A percentile compares a stretch with the other conserved stretches of the same genome.
Evolutionary conservation across 345 rosid species (phyloP).

Genomic region (Acer negundo): DNA sequence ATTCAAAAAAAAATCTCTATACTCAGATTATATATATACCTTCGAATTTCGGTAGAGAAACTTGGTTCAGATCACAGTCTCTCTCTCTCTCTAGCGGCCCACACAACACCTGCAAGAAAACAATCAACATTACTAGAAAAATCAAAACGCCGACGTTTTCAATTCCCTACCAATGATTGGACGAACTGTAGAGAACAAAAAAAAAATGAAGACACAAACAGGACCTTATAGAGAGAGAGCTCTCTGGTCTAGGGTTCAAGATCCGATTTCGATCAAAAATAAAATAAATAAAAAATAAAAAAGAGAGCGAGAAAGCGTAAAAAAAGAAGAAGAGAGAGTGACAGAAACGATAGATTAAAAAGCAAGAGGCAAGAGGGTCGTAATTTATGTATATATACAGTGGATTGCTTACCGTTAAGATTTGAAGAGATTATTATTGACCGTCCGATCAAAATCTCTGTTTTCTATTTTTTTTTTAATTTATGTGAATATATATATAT

Average conservation of each 20-base stretch:
- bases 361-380: background rate
- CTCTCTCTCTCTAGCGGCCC: too few relatives aligned
- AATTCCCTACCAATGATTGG: background rate
- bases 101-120: constrained; percentile 8
- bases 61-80: constrained; percentile 15
- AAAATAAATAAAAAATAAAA: background rate
- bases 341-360: background rate
- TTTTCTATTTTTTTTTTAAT: background rate
- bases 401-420: constrained; percentile 11
- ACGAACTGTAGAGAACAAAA: background rate
- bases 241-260: constrained; percentile 21
- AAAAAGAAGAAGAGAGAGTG: background rate
- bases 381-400: background rate
- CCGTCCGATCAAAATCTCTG: constrained; percentile 14
- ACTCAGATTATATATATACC: background rate
- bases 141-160: constrained; percentile 2
- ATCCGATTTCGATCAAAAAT: too few relatives aligned
- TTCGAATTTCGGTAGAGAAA: background rate
- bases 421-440: background rate
- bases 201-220: background rate
- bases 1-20: background rate
- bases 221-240: background rate
- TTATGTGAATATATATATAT: background rate
- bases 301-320: background rate
- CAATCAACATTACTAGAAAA: background rate